phyloP scores from a whole-genome alignment of 1,284 basidiomycete genomes.

The Ceratobasidium sp. region DNA sequence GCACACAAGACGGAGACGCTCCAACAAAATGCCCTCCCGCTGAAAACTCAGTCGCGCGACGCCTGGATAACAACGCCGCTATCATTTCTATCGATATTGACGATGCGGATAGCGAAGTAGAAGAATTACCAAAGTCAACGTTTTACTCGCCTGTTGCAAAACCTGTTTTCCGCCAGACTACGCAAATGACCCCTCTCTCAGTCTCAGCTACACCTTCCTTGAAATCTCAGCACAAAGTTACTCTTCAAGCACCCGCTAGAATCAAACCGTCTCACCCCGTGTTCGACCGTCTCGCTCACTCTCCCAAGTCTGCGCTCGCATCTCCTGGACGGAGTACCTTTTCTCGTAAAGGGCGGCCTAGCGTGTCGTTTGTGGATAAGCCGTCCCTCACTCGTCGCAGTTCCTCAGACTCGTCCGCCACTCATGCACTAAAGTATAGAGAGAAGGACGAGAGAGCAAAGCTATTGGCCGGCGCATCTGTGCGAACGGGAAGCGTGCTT shows the following conservation, averaged over 20 bases:
- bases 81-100: background rate
- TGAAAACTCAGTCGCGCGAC: background rate
- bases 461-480: conserved; percentile 8
- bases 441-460: background rate
- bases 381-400: background rate
- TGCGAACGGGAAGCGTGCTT: conserved; percentile 3
- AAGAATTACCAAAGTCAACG: background rate
- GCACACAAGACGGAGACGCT: conserved; percentile 21
- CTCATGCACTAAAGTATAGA: background rate
- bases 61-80: background rate
- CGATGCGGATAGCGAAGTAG: background rate
- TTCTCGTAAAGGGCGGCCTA: conserved; percentile 29
- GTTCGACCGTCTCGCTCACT: conserved; percentile 13
- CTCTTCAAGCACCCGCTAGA: conserved; percentile 27
- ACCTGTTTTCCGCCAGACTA: conserved; percentile 5
- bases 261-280: background rate
- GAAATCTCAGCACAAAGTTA: background rate
- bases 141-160: background rate
- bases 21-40: background rate
- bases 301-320: conserved; percentile 41
- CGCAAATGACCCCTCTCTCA: background rate
- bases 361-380: conserved; percentile 34
- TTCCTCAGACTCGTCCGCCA: background rate
- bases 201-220: background rate
- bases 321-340: conserved; percentile 40